phyloP scores from a whole-genome alignment of 169 alveolate species.

The Plasmodium falciparum region DNA sequence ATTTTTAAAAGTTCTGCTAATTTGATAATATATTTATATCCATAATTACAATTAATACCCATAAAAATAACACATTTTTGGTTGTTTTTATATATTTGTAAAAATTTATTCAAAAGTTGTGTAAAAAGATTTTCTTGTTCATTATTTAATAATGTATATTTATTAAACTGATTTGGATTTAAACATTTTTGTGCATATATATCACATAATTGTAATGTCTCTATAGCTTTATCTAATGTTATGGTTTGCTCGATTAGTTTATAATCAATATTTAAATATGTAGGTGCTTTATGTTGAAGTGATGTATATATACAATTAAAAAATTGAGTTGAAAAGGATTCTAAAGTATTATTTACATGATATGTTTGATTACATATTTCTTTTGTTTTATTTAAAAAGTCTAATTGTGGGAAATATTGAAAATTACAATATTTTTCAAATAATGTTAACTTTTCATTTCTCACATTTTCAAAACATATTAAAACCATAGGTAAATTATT shows the following conservation, averaged over 20 bases:
- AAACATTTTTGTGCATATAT: neutral
- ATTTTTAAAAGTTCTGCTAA: constrained; percentile 27
- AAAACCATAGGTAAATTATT: constrained; percentile 57
- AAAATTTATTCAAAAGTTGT: neutral
- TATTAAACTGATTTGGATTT: neutral
- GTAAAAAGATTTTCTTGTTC: neutral
- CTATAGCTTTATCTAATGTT: constrained; percentile 26
- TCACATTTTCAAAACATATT: constrained; percentile 59
- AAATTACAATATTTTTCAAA: constrained; percentile 60
- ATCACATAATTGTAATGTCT: constrained; percentile 4
- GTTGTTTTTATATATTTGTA: constrained; percentile 27
- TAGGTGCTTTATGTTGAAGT: constrained; percentile 19
- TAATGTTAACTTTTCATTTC: constrained; percentile 7
- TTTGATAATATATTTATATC: constrained; percentile 49
- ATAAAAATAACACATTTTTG: constrained; percentile 61
- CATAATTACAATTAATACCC: constrained; percentile 65
- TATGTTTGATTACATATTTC: constrained; percentile 43
- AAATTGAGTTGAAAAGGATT: constrained; percentile 18
- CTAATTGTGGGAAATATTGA: constrained; percentile 59
- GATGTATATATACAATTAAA: neutral
- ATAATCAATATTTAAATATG: constrained; percentile 56
- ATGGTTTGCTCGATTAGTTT: constrained; percentile 22
- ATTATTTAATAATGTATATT: neutral
- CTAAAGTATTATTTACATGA: constrained; percentile 40
- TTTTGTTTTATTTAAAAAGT: constrained; percentile 42